A percentile compares a stretch with the other conserved stretches of the same genome.
Evolutionary conservation across 495 filamentous ascomycete genomes (phyloP).

Genomic region (Penicillium verhagenii): DNA sequence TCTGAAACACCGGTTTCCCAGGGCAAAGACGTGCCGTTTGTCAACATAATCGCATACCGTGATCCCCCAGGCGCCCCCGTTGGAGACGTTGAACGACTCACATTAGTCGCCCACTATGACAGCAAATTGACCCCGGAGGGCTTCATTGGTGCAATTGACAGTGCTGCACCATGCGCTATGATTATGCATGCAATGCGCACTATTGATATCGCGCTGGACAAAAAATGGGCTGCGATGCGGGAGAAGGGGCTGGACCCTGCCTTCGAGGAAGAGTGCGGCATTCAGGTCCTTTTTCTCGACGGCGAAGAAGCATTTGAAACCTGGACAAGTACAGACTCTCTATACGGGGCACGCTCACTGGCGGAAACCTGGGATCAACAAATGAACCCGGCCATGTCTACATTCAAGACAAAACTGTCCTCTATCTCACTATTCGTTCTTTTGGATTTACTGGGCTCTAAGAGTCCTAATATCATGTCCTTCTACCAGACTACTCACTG

Average conservation of each 20-base stretch:
- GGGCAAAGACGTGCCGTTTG: constrained; percentile 70
- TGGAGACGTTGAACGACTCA: constrained; percentile 77
- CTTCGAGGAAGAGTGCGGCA: constrained; percentile 70
- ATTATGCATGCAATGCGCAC: constrained; percentile 80
- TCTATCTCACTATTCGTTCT: constrained; percentile 88
- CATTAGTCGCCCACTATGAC: constrained; percentile 94
- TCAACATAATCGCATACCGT: constrained; percentile 81
- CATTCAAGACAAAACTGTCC: constrained; percentile 67
- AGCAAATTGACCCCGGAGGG: constrained; percentile 76
- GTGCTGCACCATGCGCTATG: constrained; percentile 90
- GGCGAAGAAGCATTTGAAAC: constrained; percentile 86
- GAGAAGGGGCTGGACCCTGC: constrained; percentile 49
- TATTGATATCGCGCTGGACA: constrained; percentile 73
- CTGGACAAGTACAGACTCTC: constrained; percentile 78
- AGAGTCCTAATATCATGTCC: constrained; percentile 68
- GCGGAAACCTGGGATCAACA: constrained; percentile 71
- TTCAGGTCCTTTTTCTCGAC: constrained; percentile 89
- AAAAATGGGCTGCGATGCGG: constrained; percentile 75
- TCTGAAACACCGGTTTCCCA: constrained; percentile 72
- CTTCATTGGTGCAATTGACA: constrained; percentile 93
- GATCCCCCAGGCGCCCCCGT: constrained; percentile 77
- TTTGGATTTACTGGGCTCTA: constrained; percentile 81
- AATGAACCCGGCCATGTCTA: constrained; percentile 65
- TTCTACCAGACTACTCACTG: constrained; percentile 90
- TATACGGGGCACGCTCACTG: constrained; percentile 82